Conservation (phyloP, 208 protist species). For the Acanthamoeba lenticulata region DNA sequence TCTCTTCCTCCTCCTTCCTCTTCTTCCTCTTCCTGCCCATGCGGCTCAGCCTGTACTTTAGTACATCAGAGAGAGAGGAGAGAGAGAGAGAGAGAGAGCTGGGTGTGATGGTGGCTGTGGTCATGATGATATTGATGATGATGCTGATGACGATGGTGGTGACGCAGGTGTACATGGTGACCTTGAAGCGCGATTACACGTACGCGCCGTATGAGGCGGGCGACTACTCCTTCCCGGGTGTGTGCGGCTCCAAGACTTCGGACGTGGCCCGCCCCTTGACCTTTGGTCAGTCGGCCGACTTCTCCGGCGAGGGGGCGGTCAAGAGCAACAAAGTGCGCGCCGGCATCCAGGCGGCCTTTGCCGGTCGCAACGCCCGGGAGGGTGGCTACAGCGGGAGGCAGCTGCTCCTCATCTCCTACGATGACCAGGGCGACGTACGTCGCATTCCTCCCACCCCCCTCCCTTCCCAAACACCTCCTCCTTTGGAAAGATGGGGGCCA, state of each 20-base stretch:
- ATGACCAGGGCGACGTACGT: slow-evolving; percentile 24
- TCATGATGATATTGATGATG: no score
- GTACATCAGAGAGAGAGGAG: no score
- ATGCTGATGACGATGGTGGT: no score
- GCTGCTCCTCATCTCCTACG: slow-evolving; percentile 44
- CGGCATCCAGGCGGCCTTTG: slow-evolving; percentile 34
- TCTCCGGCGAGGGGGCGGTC: background rate
- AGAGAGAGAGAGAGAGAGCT: no score
- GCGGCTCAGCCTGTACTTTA: no score
- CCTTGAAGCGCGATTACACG: background rate
- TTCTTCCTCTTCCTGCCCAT: no score
- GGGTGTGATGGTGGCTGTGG: no score
- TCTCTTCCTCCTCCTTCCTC: background rate
- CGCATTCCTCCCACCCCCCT: background rate
- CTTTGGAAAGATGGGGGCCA: background rate
- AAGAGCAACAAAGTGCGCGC: background rate
- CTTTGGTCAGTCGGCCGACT: slow-evolving; percentile 27
- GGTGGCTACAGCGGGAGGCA: slow-evolving; percentile 27
- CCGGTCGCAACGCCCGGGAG: background rate
- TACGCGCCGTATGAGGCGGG: background rate
- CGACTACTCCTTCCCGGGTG: slow-evolving; percentile 13
- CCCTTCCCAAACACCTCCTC: no score
- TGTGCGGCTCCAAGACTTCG: slow-evolving; percentile 26
- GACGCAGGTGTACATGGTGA: background rate
- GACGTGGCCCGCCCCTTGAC: slow-evolving; percentile 3